Base-by-base conservation (phyloP, 305 asterid genomes). In the Fraxinus greggii region DNA sequence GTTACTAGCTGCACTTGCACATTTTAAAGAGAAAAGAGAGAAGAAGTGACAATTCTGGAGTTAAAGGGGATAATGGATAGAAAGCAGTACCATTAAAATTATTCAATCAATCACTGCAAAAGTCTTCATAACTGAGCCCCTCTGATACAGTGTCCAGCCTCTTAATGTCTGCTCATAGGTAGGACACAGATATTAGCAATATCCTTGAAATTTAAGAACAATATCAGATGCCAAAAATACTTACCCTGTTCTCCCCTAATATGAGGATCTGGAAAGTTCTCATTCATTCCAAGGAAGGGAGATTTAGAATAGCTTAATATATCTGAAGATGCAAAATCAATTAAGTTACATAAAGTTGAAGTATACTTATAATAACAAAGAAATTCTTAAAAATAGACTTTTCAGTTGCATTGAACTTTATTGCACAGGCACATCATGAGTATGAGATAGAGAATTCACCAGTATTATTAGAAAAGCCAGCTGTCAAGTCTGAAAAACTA, bases 401-500 rank as follows among this genome's bases (percentile, higher is more conserved):
- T 33, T 48, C 36, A 26, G 63, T 42, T 28, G 59, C 79, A 10
- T 28, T 17, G 36, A 76, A 19, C 32, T 48, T 56, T 28, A 38
- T 48, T 33, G 77, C 54, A 73, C 31, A n/a, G 7, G 21, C 70
- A 13, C 72, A 29, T 78, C 36, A 79, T 72, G 82, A 48, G 72
- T 15, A 21, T 59, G 70, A 80, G 83, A 17, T 61, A 76, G 85
- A 82, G 84, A 36, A 78, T 83, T 36, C 80, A 94, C 98, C 98
- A n/a, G 89, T 84, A 82, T 93, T 86, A 80, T 90, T 92, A 72
- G 97, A 86, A 82, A 92, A 92, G 85, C 90, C 97, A 10, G 92
- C 91, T 32, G 98, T 87, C 87, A 95, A 83, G 86, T 93, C 98
- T 5, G 98, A 92, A 74, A 93, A 88, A 85, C 98, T 93, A 85